phyloP scores from a whole-genome alignment of 805 yeast species.

The Saccharomycopsis lassenensis region DNA sequence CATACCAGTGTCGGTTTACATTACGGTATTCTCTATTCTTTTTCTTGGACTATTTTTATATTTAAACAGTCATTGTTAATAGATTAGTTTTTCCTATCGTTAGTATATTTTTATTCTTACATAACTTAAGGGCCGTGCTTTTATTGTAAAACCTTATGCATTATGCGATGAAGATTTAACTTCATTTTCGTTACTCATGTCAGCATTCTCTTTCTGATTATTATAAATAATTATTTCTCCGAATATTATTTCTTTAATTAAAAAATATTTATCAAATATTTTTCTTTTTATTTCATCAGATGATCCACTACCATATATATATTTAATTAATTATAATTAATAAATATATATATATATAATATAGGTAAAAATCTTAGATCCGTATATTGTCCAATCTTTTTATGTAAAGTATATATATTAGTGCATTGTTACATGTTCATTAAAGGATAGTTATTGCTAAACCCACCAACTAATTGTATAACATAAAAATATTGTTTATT shows the following conservation, averaged over 20 bases:
- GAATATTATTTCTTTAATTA: constrained; percentile 6
- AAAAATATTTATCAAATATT: not conserved
- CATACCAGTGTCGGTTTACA: constrained; percentile 22
- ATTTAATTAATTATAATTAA: not conserved
- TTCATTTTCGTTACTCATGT: constrained; percentile 23
- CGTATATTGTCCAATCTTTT: constrained; percentile 14
- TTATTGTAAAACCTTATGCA: constrained; percentile 21
- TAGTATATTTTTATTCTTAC: constrained; percentile 14
- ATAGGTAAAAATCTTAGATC: constrained; percentile 13
- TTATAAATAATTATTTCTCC: constrained; percentile 4
- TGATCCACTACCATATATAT: constrained; percentile 14
- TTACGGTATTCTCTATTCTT: constrained; percentile 20
- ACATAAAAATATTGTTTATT: constrained; percentile 8
- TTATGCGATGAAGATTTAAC: constrained; percentile 20
- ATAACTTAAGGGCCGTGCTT: constrained; percentile 22
- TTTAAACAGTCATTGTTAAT: constrained; percentile 8
- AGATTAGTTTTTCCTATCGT: constrained; percentile 18
- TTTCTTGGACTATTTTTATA: constrained; percentile 17
- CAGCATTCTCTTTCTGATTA: constrained; percentile 21
- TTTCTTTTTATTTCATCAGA: constrained; percentile 7
- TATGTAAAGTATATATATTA: constrained; percentile 10
- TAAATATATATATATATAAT: constrained; percentile 8
- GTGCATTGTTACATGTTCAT: constrained; percentile 19
- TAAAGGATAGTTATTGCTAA: constrained; percentile 18
- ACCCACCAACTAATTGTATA: constrained; percentile 17